Evolutionary conservation across 2,329 filamentous ascomycete genomes (phyloP).

Genomic region (Penicillium sp.): DNA sequence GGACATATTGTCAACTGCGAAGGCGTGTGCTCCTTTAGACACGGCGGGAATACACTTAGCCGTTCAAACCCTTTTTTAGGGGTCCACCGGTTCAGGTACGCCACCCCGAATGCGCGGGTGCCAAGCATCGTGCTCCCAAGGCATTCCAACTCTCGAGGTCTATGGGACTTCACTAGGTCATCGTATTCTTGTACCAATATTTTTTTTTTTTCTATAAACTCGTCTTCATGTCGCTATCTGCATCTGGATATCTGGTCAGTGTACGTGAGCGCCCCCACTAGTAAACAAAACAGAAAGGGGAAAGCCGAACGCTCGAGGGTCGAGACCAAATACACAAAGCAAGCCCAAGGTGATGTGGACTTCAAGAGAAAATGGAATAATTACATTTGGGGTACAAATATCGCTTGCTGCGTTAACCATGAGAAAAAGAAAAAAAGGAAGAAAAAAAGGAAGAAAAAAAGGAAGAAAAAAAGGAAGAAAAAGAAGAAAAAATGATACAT

Average conservation of each 20-base stretch:
- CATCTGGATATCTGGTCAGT: conserved; percentile 2
- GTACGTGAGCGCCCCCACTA: conserved; percentile 6
- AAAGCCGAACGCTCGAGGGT: conserved; percentile 6
- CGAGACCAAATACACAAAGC: conserved; percentile 11
- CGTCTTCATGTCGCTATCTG: conserved; percentile 2
- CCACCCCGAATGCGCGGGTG: neutral
- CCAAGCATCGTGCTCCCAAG: neutral
- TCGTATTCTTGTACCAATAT: conserved; percentile 14
- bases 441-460: conserved; percentile 1
- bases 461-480: conserved; percentile 4
- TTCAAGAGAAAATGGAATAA: conserved; percentile 5
- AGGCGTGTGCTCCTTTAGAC: neutral
- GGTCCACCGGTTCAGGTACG: neutral
- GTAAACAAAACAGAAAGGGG: conserved; percentile 3
- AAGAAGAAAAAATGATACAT: conserved; percentile 12
- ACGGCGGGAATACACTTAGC: neutral
- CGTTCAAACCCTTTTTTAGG: neutral
- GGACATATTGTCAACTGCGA: neutral
- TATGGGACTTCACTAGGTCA: neutral
- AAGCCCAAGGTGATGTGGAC: neutral
- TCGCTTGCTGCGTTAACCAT: conserved; percentile 18
- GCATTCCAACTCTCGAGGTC: too few species aligned
- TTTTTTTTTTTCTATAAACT: conserved; percentile 8
- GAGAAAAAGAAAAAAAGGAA: conserved; percentile 7
- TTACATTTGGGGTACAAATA: conserved; percentile 20